These are phyloP conservation scores for Xylaria longipes DNA, from an alignment of 495 filamentous ascomycete genomes.

Conservation along the genomic window DNA sequence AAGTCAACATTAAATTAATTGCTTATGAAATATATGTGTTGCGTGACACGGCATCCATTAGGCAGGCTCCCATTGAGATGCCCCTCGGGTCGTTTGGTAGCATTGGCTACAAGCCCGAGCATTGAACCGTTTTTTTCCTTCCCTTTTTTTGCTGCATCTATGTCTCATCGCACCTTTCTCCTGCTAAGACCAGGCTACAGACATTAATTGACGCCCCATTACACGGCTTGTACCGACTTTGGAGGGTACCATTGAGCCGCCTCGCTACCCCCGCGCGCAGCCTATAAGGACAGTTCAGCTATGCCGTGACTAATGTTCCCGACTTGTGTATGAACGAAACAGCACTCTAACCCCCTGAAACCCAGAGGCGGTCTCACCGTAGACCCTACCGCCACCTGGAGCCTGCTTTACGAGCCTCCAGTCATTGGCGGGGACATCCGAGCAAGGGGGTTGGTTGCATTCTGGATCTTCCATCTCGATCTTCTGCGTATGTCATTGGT, in stretches of 20 bases:
- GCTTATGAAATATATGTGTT: background rate
- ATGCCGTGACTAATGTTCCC: too few relatives aligned
- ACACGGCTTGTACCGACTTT: background rate
- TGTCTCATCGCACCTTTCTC: background rate
- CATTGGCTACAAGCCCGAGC: background rate
- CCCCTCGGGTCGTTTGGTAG: background rate
- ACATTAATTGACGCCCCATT: background rate
- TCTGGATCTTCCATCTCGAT: background rate
- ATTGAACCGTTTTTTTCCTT: background rate
- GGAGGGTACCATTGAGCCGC: slow-evolving; percentile 1
- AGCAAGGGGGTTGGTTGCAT: background rate
- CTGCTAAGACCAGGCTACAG: background rate
- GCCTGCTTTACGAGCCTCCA: background rate
- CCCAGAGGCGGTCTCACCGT: background rate
- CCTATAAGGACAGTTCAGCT: background rate
- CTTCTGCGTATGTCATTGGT: background rate
- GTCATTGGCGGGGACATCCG: background rate
- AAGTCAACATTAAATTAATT: background rate
- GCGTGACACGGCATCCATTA: background rate
- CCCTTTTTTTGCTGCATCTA: background rate
- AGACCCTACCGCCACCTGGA: too few relatives aligned
- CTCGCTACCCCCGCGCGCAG: background rate
- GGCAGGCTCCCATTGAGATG: background rate
- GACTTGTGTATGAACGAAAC: too few relatives aligned
- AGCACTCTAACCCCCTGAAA: background rate